A percentile compares a stretch with the other conserved stretches of the same genome.
These are phyloP conservation scores for Hymenochaete sp. DNA, from an alignment of 1,284 basidiomycete species.

Conservation along the genomic window DNA sequence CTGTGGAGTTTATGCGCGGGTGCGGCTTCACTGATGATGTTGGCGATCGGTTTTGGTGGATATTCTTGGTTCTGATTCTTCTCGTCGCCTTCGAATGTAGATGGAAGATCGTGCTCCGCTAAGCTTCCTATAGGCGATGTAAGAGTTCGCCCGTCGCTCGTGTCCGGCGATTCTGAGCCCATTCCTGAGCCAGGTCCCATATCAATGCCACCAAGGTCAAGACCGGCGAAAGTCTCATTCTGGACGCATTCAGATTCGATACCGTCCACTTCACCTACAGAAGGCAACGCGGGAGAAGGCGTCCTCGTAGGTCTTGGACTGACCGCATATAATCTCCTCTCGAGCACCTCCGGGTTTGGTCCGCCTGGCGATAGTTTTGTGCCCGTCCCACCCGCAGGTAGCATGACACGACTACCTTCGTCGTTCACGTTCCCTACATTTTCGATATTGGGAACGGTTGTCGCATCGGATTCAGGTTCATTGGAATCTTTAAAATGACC, in stretches of 20 bases:
- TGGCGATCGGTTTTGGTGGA: too few species aligned
- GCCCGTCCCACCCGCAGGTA: too few species aligned
- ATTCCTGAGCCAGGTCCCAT: not conserved
- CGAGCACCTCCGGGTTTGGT: constrained; percentile 6
- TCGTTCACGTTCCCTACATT: too few species aligned
- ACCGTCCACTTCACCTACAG: not conserved
- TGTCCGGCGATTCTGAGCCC: constrained; percentile 6
- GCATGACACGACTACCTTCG: too few species aligned
- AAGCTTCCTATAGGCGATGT: too few species aligned
- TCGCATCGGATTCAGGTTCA: too few species aligned
- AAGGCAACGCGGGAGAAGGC: constrained; percentile 7
- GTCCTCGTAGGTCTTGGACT: constrained; percentile 8
- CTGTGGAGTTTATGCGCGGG: too few species aligned
- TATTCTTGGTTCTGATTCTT: not conserved
- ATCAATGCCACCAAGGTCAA: not conserved
- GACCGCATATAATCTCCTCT: constrained; percentile 9
- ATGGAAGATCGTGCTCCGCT: not conserved
- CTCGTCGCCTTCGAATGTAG: not conserved
- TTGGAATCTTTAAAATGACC: constrained; percentile 2
- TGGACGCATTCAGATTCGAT: too few species aligned
- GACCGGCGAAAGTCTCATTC: too few species aligned
- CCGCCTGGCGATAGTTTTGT: too few species aligned
- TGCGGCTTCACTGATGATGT: too few species aligned
- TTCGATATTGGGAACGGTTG: too few species aligned
- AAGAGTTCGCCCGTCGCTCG: constrained; percentile 8